Conservation (phyloP, 2,329 filamentous ascomycete species). For the Westerdykella ornata region DNA sequence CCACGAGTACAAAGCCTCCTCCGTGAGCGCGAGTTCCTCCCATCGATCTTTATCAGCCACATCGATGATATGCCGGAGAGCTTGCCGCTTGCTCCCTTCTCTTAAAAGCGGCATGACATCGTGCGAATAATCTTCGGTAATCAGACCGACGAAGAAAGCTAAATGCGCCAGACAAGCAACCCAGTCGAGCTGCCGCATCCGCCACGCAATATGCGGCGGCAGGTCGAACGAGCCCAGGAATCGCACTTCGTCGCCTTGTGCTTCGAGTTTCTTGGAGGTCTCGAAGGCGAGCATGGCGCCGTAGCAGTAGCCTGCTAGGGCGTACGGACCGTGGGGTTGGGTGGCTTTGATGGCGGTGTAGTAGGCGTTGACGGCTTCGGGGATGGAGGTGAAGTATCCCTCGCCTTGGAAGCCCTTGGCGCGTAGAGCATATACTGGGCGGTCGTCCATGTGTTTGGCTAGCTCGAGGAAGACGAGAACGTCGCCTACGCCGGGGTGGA, state of each 20-base stretch:
- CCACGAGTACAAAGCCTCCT: conserved; percentile 30
- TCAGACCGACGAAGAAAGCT: conserved; percentile 38
- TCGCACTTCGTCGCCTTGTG: conserved; percentile 21
- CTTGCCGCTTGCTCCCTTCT: conserved; percentile 6
- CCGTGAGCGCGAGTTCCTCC: conserved; percentile 28
- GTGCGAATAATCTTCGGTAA: conserved; percentile 26
- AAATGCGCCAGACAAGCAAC: conserved; percentile 38
- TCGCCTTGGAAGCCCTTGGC: conserved; percentile 41
- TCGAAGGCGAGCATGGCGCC: conserved; percentile 49
- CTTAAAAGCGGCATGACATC: conserved; percentile 7
- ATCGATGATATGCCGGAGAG: conserved; percentile 16
- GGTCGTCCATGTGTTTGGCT: conserved; percentile 35
- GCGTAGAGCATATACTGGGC: conserved; percentile 45
- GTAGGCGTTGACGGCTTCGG: conserved; percentile 41
- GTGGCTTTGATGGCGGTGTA: conserved; percentile 32
- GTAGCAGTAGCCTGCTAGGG: conserved; percentile 48
- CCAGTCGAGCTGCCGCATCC: conserved; percentile 40
- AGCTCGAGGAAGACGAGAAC: conserved; percentile 36
- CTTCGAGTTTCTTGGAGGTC: background rate
- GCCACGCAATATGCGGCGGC: conserved; percentile 44
- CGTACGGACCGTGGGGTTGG: conserved; percentile 49
- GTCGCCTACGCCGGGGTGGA: conserved; percentile 37
- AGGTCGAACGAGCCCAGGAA: conserved; percentile 46
- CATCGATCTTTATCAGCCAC: conserved; percentile 12
- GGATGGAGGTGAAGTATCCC: conserved; percentile 33